Evolutionary conservation across 495 filamentous ascomycete genomes (phyloP).

Genomic region (Neurospora pannonica): DNA sequence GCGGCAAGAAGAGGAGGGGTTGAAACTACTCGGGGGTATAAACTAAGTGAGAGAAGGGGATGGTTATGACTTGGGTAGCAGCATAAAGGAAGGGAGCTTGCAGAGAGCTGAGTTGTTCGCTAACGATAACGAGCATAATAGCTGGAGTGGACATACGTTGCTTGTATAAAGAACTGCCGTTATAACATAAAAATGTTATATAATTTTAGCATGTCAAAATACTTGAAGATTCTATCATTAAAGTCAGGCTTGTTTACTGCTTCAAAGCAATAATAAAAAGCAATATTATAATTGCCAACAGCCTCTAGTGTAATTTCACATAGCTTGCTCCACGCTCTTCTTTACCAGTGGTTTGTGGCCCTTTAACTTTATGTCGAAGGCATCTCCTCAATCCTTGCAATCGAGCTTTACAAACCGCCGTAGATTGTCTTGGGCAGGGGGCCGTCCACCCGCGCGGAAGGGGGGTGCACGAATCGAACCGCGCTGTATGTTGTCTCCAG

Average conservation of each 20-base stretch:
- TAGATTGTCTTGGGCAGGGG: neutral
- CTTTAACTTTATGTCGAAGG: neutral
- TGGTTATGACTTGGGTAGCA: neutral
- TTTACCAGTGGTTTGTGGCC: neutral
- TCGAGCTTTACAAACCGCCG: neutral
- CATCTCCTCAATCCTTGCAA: neutral
- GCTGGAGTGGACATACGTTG: neutral
- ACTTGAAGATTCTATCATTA: too few relatives aligned
- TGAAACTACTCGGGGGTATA: neutral
- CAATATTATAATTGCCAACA: too few relatives aligned
- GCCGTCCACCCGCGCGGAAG: neutral
- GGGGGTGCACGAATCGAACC: neutral
- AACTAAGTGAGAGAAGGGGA: neutral
- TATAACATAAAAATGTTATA: rapidly evolving
- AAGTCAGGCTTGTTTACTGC: too few relatives aligned
- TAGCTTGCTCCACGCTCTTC: neutral
- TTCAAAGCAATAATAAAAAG: too few relatives aligned
- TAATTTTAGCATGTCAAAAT: neutral
- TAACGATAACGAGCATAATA: neutral
- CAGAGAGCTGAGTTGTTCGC: neutral
- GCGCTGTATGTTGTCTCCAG: neutral
- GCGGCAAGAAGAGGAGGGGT: neutral
- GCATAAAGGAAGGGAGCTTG: neutral
- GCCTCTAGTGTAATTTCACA: too few relatives aligned
- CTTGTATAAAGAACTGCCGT: neutral